phyloP scores from a whole-genome alignment of 768 basidiomycete species.

The Suillus discolor region DNA sequence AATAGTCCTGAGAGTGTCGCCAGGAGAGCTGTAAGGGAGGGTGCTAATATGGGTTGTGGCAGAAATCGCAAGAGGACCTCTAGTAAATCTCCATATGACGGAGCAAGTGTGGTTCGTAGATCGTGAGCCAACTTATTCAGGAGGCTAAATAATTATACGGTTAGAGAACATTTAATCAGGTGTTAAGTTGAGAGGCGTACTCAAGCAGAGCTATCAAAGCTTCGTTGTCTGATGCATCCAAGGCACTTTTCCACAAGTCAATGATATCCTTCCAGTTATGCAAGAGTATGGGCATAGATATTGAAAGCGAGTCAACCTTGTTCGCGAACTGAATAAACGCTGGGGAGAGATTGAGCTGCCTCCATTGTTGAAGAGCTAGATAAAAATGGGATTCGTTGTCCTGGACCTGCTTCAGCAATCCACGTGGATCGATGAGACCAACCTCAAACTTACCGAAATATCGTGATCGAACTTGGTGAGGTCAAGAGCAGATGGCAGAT shows the following conservation, averaged over 20 bases:
- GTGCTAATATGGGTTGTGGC: constrained; percentile 57
- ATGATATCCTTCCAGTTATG: constrained; percentile 78
- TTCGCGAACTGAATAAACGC: constrained; percentile 72
- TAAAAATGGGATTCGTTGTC: constrained; percentile 83
- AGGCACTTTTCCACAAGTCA: constrained; percentile 60
- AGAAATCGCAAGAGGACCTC: constrained; percentile 58
- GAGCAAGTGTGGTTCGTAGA: constrained; percentile 73
- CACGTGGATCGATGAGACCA: background rate
- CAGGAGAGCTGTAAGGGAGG: constrained; percentile 62
- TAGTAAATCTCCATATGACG: constrained; percentile 60
- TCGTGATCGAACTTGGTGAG: constrained; percentile 61
- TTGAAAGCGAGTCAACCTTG: constrained; percentile 59
- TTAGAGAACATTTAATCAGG: constrained; percentile 13
- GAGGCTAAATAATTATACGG: constrained; percentile 46
- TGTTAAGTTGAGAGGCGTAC: constrained; percentile 43
- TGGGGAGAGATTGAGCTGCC: constrained; percentile 78
- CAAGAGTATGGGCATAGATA: constrained; percentile 79
- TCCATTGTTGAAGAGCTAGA: constrained; percentile 71
- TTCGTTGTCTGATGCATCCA: constrained; percentile 69
- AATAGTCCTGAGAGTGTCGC: constrained; percentile 71
- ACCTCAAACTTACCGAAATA: constrained; percentile 43
- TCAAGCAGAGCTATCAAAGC: constrained; percentile 74
- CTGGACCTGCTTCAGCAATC: constrained; percentile 36
- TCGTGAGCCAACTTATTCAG: constrained; percentile 80
- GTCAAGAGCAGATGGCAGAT: constrained; percentile 66